Evolutionary conservation across 371 early-diverging fungal species (phyloP), one percentile per base, ranked within the genome.

Genomic region (Mucor racemosus): DNA sequence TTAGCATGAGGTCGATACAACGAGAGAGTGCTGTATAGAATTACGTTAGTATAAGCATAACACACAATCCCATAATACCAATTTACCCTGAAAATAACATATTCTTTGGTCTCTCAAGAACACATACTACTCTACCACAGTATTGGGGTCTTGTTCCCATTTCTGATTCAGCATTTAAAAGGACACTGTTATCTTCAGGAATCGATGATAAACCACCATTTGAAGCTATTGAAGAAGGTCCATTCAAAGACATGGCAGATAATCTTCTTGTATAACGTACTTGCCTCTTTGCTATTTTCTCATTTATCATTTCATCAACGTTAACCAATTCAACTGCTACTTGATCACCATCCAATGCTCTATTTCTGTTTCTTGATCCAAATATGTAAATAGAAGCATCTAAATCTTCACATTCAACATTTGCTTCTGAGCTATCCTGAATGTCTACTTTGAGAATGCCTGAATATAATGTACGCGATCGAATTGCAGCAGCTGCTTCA

Each of bases 271-370:
- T 62, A n/a, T 62, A 44, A 15, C 76, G 73, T 19, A 71, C 72
- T 56, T 71, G 72, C 38, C 73, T 53, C 26, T 79, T 76, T 8
- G 56, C 33, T 54, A 60, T 53, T 54, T 77, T 75, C 60, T 78
- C 81, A 41, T 65, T 34, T 60, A 77, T 15, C 72, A 88, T 77
- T 38, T 82, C 85, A 9, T 76, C 80, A 0, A 86, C 87, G 41
- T 76, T 76, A 7, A 94, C 76, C 7, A 92, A 59, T 61, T 76
- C 69, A 8, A 94, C 76, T 1, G 84, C 88, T 1, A 94, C 94
- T 10, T 80, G 56, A 57, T 94, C 93, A 14, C 91, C 91, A 33
- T 91, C 82, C 26, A 93, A 72, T 0, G 93, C 92, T 19, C 94
- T 85, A 70, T 94, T 94, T 50, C 92, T 87, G n/a, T 76, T 69